Evolutionary conservation across 441 rosid species (phyloP).

Genomic region (Gossypium davidsonii): DNA sequence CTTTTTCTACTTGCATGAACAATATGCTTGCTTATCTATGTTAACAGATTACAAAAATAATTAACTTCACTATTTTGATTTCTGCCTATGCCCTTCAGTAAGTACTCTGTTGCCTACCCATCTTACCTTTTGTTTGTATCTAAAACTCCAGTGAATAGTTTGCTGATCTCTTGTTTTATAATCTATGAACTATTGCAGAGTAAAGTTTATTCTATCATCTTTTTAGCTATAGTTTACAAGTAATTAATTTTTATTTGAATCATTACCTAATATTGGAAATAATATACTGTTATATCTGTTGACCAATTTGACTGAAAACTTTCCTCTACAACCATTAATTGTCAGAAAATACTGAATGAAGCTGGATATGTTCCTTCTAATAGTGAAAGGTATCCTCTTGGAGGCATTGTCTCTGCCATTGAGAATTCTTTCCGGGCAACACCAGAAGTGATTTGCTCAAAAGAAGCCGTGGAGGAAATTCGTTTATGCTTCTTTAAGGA

Average conservation of each 20-base stretch:
- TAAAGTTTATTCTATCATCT: constrained; percentile 2
- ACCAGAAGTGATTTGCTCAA: constrained; percentile 62
- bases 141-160: not conserved
- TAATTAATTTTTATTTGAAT: not conserved
- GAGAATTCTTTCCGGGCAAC: constrained; percentile 78
- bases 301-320: constrained; percentile 17
- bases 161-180: not conserved
- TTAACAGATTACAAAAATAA: not conserved
- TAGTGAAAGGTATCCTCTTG: constrained; percentile 85
- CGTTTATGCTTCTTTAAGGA: constrained; percentile 83
- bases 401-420: constrained; percentile 79
- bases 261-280: not conserved
- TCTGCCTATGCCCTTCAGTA: not conserved
- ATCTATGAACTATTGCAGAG: not conserved
- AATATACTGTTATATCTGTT: not conserved
- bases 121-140: not conserved
- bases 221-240: not conserved
- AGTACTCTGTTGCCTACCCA: not conserved
- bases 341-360: constrained; percentile 66
- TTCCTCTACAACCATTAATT: constrained; percentile 16
- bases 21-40: not conserved
- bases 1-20: not conserved
- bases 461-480: constrained; percentile 62
- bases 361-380: constrained; percentile 89
- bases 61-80: not conserved